phyloP scores from a whole-genome alignment of 2,329 filamentous ascomycete genomes.

The Fusarium sp. region DNA sequence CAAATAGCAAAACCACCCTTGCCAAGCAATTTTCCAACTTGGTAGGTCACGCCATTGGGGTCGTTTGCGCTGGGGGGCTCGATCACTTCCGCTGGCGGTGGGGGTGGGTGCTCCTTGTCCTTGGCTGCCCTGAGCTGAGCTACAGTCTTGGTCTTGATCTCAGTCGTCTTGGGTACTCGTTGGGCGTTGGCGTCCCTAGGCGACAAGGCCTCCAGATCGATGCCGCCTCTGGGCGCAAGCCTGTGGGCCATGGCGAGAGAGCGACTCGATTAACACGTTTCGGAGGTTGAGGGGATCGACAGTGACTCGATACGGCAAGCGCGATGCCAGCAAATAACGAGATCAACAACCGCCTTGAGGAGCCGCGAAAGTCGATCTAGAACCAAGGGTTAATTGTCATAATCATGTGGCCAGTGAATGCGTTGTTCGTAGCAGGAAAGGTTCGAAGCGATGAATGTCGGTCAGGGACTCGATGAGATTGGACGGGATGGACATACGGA shows the following conservation, averaged over 20 bases:
- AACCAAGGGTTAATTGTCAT: slow-evolving; percentile 13
- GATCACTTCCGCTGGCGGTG: slow-evolving; percentile 69
- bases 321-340: slow-evolving; percentile 16
- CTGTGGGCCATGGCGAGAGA: slow-evolving; percentile 58
- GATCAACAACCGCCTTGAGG: slow-evolving; percentile 29
- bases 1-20: slow-evolving; percentile 88
- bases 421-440: background rate
- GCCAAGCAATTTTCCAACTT: slow-evolving; percentile 78
- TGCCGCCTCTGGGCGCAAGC: slow-evolving; percentile 60
- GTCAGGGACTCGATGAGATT: slow-evolving; percentile 12
- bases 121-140: slow-evolving; percentile 67
- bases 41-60: slow-evolving; percentile 77
- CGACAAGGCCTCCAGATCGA: slow-evolving; percentile 73
- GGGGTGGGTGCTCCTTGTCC: slow-evolving; percentile 75
- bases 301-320: slow-evolving; percentile 6
- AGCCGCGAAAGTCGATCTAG: slow-evolving; percentile 31
- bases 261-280: slow-evolving; percentile 1
- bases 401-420: background rate
- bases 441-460: background rate
- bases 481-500: slow-evolving; percentile 44
- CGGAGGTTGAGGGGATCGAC: slow-evolving; percentile 2
- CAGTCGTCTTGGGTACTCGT: slow-evolving; percentile 60
- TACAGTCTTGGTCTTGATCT: slow-evolving; percentile 65
- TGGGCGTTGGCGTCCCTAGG: slow-evolving; percentile 74
- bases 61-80: slow-evolving; percentile 77